Evolutionary conservation across 208 protist species (phyloP).

Genomic region (Angomonas ambiguus): DNA sequence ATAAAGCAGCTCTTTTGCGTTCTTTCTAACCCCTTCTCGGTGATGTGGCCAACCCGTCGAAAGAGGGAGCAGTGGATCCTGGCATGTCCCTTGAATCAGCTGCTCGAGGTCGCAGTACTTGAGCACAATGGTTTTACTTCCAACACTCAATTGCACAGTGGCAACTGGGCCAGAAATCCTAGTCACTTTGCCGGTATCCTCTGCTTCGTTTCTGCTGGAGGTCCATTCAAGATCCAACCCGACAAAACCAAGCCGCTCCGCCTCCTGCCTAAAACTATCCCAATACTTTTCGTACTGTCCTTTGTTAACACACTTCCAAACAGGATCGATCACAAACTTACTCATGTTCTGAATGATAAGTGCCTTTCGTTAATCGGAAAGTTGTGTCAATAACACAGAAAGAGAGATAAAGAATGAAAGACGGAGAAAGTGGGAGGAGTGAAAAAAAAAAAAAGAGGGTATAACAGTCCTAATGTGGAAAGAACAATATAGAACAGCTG

Average conservation of each 20-base stretch:
- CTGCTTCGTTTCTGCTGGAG: background rate
- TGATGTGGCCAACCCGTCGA: slow-evolving; percentile 29
- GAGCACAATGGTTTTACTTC: slow-evolving; percentile 36
- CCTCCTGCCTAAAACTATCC: slow-evolving; percentile 25
- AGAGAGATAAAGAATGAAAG: slow-evolving; percentile 8
- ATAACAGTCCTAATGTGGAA: background rate
- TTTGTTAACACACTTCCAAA: slow-evolving; percentile 39
- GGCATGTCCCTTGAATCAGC: slow-evolving; percentile 14
- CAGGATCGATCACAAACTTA: slow-evolving; percentile 40
- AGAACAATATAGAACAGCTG: background rate
- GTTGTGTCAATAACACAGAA: slow-evolving; percentile 10
- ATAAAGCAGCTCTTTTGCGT: slow-evolving; percentile 14
- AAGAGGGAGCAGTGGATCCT: slow-evolving; percentile 22
- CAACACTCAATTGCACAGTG: slow-evolving; percentile 50
- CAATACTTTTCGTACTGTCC: slow-evolving; percentile 21
- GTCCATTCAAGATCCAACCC: slow-evolving; percentile 71
- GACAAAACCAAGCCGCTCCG: slow-evolving; percentile 28
- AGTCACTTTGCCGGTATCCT: background rate
- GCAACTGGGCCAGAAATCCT: slow-evolving; percentile 29
- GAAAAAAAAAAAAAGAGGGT: background rate
- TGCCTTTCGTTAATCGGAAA: too few species aligned
- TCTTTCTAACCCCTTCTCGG: slow-evolving; percentile 21
- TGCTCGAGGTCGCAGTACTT: slow-evolving; percentile 33
- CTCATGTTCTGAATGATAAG: background rate
- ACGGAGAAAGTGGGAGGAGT: background rate